Percentiles rank a stretch among this genome's conserved stretches.
Evolutionary conservation across 768 basidiomycete genomes (phyloP).

Genomic region (Amanita muscaria): DNA sequence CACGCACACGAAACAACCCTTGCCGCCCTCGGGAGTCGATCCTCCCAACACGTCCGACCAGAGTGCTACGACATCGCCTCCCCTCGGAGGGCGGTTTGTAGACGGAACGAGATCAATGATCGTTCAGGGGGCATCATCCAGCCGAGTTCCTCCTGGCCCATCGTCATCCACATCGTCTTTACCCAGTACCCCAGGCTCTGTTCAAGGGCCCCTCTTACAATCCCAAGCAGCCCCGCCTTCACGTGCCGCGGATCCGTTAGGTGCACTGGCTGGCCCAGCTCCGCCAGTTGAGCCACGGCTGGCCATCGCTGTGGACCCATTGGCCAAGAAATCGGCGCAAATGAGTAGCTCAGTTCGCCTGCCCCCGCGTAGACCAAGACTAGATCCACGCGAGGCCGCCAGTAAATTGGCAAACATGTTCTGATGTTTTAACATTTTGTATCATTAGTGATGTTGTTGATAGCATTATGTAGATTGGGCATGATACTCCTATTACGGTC

Average conservation of each 20-base stretch:
- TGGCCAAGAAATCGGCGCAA: conserved; percentile 51
- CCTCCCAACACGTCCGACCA: conserved; percentile 33
- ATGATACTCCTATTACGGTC: background rate
- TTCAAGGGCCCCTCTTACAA: conserved; percentile 14
- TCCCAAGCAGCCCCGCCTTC: background rate
- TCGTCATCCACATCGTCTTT: conserved; percentile 28
- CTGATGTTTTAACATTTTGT: conserved; percentile 21
- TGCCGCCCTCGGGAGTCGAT: conserved; percentile 35
- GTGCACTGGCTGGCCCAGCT: background rate
- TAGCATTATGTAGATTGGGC: too few species aligned
- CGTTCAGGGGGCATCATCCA: conserved; percentile 40
- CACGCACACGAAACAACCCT: conserved; percentile 19
- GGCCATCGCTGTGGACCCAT: conserved; percentile 44
- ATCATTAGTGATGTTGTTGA: too few species aligned
- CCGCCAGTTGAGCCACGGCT: conserved; percentile 18
- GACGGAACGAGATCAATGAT: conserved; percentile 83
- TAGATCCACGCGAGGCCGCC: conserved; percentile 82
- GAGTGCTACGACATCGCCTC: conserved; percentile 30
- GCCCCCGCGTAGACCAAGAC: conserved; percentile 57
- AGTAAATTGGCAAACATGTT: conserved; percentile 90
- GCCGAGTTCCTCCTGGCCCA: conserved; percentile 24
- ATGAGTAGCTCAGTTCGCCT: conserved; percentile 72
- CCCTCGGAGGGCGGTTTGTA: conserved; percentile 54
- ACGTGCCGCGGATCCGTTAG: conserved; percentile 23
- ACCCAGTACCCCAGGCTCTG: background rate